Evolutionary conservation across 2,329 filamentous ascomycete genomes (phyloP), one percentile per base, ranked within the genome.

Genomic region (Trichophyton benhamiae): DNA sequence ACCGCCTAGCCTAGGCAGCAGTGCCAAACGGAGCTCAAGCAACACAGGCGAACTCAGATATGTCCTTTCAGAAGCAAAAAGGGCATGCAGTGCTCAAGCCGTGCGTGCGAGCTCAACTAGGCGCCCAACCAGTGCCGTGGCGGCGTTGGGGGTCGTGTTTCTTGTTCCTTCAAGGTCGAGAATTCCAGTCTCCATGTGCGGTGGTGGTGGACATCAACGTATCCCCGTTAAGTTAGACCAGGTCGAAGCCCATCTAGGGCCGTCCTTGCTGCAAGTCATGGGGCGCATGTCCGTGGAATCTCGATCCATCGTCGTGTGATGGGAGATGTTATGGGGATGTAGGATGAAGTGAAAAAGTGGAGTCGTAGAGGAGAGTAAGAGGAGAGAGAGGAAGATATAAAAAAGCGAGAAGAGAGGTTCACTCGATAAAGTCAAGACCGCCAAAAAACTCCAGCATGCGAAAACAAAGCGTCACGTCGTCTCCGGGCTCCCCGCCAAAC

Each of bases 391-490:
- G 33, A 15, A 55, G 36, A 22, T 1, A 17, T 17, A 36, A 27
- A 33, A 53, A 27, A 55, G 49, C 27, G 49, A 27, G 49, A 4
- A 22, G 13, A n/a, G 49, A 55, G 7, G 13, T 17, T 55, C 49
- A 55, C 30, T 38, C 13, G 17, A 79, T 76, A 68, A 77, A 80
- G 65, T 79, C 77, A 66, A 80, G 73, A 60, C 75, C 75, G 66
- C 71, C 76, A 62, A 79, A 79, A 61, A 76, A 78, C 65, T 79
- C 77, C 63, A 78, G 70, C 78, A 80, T 80, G 61, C 74, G 74
- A 66, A 75, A 75, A 67, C 77, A 79, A 49, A 80, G 72, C 61
- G 65, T 70, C 63, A 73, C 67, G 63, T 77, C 75, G 63, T 77
- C 76, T 36, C 74, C 75, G 15, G 75, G 73, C 65, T 76, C 75